Base-by-base conservation (phyloP, 768 basidiomycete genomes). In the Multifurca ochricompacta region DNA sequence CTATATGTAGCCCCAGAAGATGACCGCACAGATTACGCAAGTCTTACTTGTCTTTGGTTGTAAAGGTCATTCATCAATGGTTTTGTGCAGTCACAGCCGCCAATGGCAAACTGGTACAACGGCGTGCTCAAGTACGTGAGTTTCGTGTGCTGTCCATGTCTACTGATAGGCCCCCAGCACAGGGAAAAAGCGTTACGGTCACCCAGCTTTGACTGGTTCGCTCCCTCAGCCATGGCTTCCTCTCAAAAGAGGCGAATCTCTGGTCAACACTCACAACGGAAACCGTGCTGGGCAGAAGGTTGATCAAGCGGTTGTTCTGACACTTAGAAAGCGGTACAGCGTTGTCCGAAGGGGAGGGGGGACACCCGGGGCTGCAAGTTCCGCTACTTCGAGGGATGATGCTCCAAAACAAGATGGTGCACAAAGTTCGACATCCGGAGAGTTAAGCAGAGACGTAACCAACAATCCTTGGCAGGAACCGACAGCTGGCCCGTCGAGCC, bases 211-310 rank as follows among this genome's bases (percentile, higher is more conserved):
- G 19, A 91, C 86, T n/a, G 95, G 95, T 2, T 79, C 88, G 4
- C 78, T 98, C 0, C 95, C 95, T 2, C 82, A 86, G 54, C 94
- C 95, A 0, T 98, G 95, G 95, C 77, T 97, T 3, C 94, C 94
- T 1, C 71, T 92, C 48, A 91, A 89, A 71, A 89, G 84, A 64
- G 86, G 83, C 0, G 86, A 91, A 64, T 78, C 78, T 0, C 75
- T 87, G 2, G 81, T 83, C 19, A 91, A 91, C 59, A 71, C 74
- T 28, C 70, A 76, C 49, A 66, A 73, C 42, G 41, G 62, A 41
- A 64, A 64, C 18, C 70, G 70, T 31, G 63, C 71, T 19, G 64
- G 76, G 10, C 63, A 68, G 36, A 67, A 69, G 4, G 63, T 67
- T 1, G 69, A 73, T 32, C 77, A 86, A 52, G 84, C 88, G 2